These are phyloP conservation scores for Scalesia atractyloides DNA, from an alignment of 129 eudicot genomes.

Conservation along the genomic window DNA sequence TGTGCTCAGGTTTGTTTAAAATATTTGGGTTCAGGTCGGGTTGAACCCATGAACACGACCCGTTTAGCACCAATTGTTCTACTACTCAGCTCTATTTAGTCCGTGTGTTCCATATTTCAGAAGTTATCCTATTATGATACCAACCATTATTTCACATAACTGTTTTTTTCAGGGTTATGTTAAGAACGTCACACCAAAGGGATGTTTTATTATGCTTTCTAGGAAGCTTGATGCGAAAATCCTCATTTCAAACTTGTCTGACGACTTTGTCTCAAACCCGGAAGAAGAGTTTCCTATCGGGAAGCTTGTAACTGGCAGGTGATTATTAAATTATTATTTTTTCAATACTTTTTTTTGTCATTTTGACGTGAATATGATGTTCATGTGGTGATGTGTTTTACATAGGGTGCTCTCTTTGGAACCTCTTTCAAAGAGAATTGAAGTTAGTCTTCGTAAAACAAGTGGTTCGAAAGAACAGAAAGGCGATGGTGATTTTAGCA, in stretches of 20 bases:
- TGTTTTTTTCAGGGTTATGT: conserved; percentile 68
- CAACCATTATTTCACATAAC: background rate
- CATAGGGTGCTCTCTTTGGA: conserved; percentile 81
- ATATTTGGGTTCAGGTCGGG: too few relatives aligned
- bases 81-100: background rate
- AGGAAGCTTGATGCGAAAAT: conserved; percentile 85
- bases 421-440: conserved; percentile 80
- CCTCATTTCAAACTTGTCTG: conserved; percentile 78
- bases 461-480: conserved; percentile 38
- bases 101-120: background rate
- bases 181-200: conserved; percentile 69
- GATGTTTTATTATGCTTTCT: conserved; percentile 84
- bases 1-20: too few relatives aligned
- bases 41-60: too few relatives aligned
- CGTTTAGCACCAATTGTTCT: background rate
- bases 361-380: background rate
- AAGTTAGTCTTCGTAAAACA: conserved; percentile 71
- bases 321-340: conserved; percentile 23
- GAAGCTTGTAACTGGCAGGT: conserved; percentile 82
- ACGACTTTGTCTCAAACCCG: conserved; percentile 66
- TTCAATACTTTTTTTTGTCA: background rate
- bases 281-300: conserved; percentile 83
- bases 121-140: background rate
- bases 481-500: conserved; percentile 41
- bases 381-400: conserved; percentile 16